phyloP scores from a whole-genome alignment of 2,329 filamentous ascomycete species.

The Talaromyces rugulosus region DNA sequence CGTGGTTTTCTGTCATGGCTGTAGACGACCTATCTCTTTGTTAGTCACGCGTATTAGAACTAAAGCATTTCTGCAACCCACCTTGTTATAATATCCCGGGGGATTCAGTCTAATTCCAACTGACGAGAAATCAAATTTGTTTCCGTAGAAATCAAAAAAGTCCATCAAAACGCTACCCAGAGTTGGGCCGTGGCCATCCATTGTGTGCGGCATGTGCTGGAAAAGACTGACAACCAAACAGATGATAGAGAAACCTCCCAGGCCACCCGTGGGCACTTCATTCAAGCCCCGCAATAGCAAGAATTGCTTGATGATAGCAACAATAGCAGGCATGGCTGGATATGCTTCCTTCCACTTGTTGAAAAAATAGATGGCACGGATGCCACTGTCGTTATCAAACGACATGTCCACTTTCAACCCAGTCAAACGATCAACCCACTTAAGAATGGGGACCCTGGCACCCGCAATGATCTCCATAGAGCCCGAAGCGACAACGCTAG shows the following conservation, averaged over 20 bases:
- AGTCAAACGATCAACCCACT: constrained; percentile 76
- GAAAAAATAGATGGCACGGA: constrained; percentile 78
- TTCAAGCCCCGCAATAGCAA: constrained; percentile 84
- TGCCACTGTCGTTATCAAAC: constrained; percentile 84
- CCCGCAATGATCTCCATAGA: constrained; percentile 64
- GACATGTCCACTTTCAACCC: constrained; percentile 86
- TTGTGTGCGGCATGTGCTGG: constrained; percentile 69
- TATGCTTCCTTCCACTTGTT: constrained; percentile 71
- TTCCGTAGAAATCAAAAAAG: constrained; percentile 87
- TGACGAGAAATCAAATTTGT: constrained; percentile 65
- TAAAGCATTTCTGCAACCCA: constrained; percentile 26
- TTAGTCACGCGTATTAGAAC: not conserved
- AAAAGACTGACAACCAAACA: constrained; percentile 89
- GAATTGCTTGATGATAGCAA: constrained; percentile 88
- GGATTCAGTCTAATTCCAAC: constrained; percentile 73
- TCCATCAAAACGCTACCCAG: constrained; percentile 78
- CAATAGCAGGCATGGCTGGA: constrained; percentile 79
- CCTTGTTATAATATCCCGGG: constrained; percentile 74
- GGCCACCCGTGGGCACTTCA: constrained; percentile 83
- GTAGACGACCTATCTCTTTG: constrained; percentile 5
- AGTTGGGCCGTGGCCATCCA: constrained; percentile 63
- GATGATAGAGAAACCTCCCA: constrained; percentile 91
- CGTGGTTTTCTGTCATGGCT: constrained; percentile 41
- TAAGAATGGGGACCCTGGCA: constrained; percentile 87
- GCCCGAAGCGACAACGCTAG: constrained; percentile 52